A percentile compares a stretch with the other conserved stretches of the same genome.
Conservation (phyloP, 148 eudicot species). For the Rhododendron griersonianum region DNA sequence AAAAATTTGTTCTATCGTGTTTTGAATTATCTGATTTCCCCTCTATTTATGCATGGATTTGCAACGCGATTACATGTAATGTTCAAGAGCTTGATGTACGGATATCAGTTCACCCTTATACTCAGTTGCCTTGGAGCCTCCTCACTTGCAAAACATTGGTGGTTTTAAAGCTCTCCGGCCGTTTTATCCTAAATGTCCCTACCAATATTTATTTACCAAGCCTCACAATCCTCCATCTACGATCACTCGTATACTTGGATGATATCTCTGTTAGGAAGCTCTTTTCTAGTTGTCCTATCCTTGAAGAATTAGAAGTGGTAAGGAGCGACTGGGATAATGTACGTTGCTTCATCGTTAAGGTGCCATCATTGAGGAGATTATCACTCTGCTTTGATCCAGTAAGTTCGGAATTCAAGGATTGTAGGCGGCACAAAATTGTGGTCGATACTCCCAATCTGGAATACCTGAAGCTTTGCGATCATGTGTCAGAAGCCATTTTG, state of each 20-base stretch:
- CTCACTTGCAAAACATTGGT: slow-evolving; percentile 6
- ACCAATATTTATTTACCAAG: slow-evolving; percentile 6
- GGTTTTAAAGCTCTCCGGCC: background rate
- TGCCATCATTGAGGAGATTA: slow-evolving; percentile 5
- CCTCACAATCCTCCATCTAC: slow-evolving; percentile 11
- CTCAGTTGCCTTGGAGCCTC: slow-evolving; percentile 11
- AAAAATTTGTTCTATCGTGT: background rate
- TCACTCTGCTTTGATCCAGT: background rate
- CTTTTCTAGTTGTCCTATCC: slow-evolving; percentile 4
- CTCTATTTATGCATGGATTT: slow-evolving; percentile 10
- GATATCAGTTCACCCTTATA: slow-evolving; percentile 6
- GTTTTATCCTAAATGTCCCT: slow-evolving; percentile 5
- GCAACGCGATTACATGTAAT: slow-evolving; percentile 3
- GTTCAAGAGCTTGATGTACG: background rate
- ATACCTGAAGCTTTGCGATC: slow-evolving; percentile 7
- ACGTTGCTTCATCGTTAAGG: background rate
- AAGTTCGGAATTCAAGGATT: background rate
- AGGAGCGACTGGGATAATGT: slow-evolving; percentile 4
- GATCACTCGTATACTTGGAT: background rate
- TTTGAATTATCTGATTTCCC: slow-evolving; percentile 2
- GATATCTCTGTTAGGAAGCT: background rate
- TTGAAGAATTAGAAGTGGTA: slow-evolving; percentile 4
- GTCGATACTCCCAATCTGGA: slow-evolving; percentile 9
- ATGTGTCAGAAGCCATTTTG: background rate
- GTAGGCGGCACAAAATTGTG: background rate